Evolutionary conservation across 768 basidiomycete genomes (phyloP).

Genomic region (Tulasnella calospora): DNA sequence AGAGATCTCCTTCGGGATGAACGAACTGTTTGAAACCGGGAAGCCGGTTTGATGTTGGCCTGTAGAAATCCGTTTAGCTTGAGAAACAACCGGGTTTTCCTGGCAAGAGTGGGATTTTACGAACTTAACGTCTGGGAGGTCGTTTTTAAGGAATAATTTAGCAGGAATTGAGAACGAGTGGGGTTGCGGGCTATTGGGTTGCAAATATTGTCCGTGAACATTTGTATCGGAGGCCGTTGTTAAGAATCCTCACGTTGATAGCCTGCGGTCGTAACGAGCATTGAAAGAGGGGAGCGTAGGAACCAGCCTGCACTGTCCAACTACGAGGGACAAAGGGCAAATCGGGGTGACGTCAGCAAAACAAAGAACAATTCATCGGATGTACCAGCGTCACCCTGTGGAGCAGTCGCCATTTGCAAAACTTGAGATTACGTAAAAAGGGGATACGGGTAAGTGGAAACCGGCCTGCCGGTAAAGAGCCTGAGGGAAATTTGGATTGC

Average conservation of each 20-base stretch:
- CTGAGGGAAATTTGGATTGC: no score
- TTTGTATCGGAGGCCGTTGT: neutral
- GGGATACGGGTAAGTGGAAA: no score
- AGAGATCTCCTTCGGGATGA: constrained; percentile 9
- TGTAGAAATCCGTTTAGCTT: neutral
- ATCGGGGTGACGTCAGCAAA: neutral
- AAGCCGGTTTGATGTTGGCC: neutral
- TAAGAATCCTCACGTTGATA: neutral
- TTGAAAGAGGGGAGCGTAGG: neutral
- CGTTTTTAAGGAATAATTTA: neutral
- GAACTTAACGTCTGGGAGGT: neutral
- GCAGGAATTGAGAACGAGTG: neutral
- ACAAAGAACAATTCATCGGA: neutral
- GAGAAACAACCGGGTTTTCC: neutral
- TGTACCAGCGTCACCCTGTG: no score
- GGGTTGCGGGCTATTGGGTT: neutral
- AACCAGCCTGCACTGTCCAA: neutral
- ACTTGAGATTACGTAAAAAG: no score
- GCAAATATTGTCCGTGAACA: neutral
- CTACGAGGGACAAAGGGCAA: neutral
- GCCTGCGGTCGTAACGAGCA: neutral
- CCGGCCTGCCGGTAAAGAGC: no score
- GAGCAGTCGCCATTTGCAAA: no score
- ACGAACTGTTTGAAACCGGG: neutral
- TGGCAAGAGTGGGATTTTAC: neutral